These are phyloP conservation scores for Phyllosticta paracitricarpa DNA, from an alignment of 2,329 filamentous ascomycete genomes.

Conservation along the genomic window DNA sequence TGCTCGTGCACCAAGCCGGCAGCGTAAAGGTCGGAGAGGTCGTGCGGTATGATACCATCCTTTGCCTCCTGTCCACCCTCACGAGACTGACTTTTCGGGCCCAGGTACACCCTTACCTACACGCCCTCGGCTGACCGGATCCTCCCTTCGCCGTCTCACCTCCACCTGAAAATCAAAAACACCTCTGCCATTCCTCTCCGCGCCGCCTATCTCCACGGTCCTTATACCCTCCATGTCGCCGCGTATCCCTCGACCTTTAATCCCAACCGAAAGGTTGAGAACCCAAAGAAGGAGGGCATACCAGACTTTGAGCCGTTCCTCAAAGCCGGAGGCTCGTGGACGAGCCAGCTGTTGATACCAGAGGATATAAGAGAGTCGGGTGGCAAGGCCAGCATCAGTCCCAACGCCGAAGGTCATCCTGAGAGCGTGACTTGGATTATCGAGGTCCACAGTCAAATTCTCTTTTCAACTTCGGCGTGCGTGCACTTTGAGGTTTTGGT, in stretches of 20 bases:
- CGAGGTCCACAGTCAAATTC: constrained; percentile 83
- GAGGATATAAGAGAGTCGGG: constrained; percentile 63
- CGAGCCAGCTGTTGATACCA: constrained; percentile 68
- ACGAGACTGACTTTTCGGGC: neutral
- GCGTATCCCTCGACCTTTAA: constrained; percentile 77
- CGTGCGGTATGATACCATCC: constrained; percentile 52
- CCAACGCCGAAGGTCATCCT: constrained; percentile 25
- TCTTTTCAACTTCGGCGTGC: constrained; percentile 81
- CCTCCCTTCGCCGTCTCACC: constrained; percentile 68
- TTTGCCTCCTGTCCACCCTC: neutral
- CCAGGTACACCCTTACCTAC: constrained; percentile 74
- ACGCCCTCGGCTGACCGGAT: constrained; percentile 82
- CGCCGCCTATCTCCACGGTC: constrained; percentile 91
- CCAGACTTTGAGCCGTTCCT: constrained; percentile 94
- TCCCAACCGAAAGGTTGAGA: constrained; percentile 67
- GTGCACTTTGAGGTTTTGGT: constrained; percentile 83
- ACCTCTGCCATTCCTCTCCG: constrained; percentile 81
- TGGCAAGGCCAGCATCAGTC: constrained; percentile 31
- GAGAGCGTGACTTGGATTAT: constrained; percentile 73
- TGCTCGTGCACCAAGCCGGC: constrained; percentile 83
- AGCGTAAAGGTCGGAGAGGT: constrained; percentile 92
- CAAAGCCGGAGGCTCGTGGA: constrained; percentile 85
- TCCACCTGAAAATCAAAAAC: constrained; percentile 85
- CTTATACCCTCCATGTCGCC: constrained; percentile 81
- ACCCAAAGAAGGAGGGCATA: constrained; percentile 59